Evolutionary conservation across 208 protist genomes (phyloP).

Genomic region (Herpetomonas samuelpessoai): DNA sequence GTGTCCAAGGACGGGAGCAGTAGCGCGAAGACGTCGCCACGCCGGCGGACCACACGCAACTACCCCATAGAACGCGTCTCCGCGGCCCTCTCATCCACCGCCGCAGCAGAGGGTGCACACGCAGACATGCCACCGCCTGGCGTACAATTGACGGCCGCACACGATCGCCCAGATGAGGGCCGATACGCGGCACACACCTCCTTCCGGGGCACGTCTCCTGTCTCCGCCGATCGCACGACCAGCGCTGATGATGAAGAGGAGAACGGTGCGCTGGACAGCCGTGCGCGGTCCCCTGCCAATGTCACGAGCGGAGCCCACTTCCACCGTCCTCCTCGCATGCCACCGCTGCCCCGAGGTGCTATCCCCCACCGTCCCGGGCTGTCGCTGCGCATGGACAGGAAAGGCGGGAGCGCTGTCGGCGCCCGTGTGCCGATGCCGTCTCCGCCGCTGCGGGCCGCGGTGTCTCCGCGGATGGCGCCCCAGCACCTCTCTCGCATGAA

Average conservation of each 20-base stretch:
- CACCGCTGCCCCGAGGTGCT: not conserved
- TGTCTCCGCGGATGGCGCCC: conserved; percentile 42
- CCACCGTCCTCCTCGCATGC: conserved; percentile 3
- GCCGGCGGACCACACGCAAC: not conserved
- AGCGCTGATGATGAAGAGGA: too few species aligned
- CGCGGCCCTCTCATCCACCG: not conserved
- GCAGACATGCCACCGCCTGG: too few species aligned
- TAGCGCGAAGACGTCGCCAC: not conserved
- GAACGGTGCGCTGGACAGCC: not conserved
- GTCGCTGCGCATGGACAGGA: not conserved
- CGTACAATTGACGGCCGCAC: too few species aligned
- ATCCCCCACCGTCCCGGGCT: not conserved
- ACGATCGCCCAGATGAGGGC: too few species aligned
- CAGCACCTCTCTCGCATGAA: conserved; percentile 31
- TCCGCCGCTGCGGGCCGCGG: conserved; percentile 44
- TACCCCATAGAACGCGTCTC: conserved; percentile 1
- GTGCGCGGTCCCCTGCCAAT: not conserved
- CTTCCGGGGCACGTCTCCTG: too few species aligned
- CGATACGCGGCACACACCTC: too few species aligned
- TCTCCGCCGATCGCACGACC: too few species aligned
- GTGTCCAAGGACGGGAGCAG: not conserved
- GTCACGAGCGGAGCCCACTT: not conserved
- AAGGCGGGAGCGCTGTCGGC: not conserved
- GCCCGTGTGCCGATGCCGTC: conserved; percentile 14
- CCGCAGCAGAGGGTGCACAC: too few species aligned